Percentiles rank a stretch among this genome's conserved stretches.
phyloP scores from a whole-genome alignment of 2,329 filamentous ascomycete genomes.

The Fusarium sp. region DNA sequence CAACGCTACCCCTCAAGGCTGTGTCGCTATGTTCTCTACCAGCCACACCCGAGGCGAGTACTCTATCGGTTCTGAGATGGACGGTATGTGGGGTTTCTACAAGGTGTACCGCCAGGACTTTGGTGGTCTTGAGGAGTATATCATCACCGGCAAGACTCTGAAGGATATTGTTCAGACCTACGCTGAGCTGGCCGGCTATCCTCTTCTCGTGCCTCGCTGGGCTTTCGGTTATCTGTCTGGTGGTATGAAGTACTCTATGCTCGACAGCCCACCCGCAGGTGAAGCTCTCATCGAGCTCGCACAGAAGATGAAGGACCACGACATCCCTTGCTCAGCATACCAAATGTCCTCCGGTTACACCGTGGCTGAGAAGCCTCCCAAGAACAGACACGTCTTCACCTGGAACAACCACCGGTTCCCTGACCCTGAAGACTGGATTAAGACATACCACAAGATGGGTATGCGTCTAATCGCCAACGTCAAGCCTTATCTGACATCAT shows the following conservation, averaged over 20 bases:
- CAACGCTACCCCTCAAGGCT: slow-evolving; percentile 72
- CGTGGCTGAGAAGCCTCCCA: slow-evolving; percentile 72
- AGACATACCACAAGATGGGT: slow-evolving; percentile 70
- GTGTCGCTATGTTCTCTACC: slow-evolving; percentile 75
- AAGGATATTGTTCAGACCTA: slow-evolving; percentile 74
- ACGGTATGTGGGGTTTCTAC: slow-evolving; percentile 80
- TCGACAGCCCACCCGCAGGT: slow-evolving; percentile 63
- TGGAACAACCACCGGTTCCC: slow-evolving; percentile 80
- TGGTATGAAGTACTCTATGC: slow-evolving; percentile 66
- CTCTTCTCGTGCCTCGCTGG: slow-evolving; percentile 75
- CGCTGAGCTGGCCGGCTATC: slow-evolving; percentile 75
- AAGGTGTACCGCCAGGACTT: slow-evolving; percentile 79
- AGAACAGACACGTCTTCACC: slow-evolving; percentile 74
- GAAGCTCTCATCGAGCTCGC: slow-evolving; percentile 71
- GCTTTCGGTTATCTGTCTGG: slow-evolving; percentile 79
- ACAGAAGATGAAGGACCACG: slow-evolving; percentile 69
- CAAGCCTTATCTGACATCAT: slow-evolving; percentile 76
- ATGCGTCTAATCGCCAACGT: slow-evolving; percentile 77
- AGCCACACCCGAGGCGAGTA: slow-evolving; percentile 72
- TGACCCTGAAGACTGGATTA: slow-evolving; percentile 71
- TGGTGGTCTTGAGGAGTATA: slow-evolving; percentile 77
- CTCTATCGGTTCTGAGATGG: slow-evolving; percentile 76
- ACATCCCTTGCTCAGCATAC: slow-evolving; percentile 76
- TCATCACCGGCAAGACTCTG: slow-evolving; percentile 73
- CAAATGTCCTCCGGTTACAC: slow-evolving; percentile 81